Conservation (phyloP, 495 filamentous ascomycete species). For the Aspergillus heteromorphus region DNA sequence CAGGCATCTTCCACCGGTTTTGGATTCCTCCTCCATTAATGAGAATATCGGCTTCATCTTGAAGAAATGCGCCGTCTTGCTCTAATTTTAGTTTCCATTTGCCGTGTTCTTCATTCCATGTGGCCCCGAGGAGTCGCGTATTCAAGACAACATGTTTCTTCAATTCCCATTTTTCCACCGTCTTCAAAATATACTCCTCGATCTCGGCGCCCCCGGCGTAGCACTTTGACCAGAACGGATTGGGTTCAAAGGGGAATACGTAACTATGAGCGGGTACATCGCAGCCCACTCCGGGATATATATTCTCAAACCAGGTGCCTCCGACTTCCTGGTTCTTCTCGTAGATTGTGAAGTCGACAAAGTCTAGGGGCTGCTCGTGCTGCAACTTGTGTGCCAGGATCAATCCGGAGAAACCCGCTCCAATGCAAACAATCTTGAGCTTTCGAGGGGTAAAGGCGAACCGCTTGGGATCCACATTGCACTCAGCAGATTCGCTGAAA, state of each 20-base stretch:
- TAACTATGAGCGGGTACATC: conserved; percentile 53
- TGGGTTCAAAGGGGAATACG: conserved; percentile 4
- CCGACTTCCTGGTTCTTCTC: conserved; percentile 22
- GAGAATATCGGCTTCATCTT: conserved; percentile 12
- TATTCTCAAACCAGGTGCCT: conserved; percentile 57
- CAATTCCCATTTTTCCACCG: not conserved
- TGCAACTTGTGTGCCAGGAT: conserved; percentile 4
- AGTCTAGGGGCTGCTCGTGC: conserved; percentile 19
- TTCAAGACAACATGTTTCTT: not conserved
- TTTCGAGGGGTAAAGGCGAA: conserved; percentile 17
- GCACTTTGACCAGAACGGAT: conserved; percentile 1
- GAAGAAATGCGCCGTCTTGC: conserved; percentile 13
- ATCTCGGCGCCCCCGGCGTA: not conserved
- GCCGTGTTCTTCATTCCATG: conserved; percentile 1
- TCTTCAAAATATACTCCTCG: not conserved
- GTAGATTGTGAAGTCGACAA: conserved; percentile 16
- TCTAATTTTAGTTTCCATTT: conserved; percentile 14
- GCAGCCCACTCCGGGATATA: conserved; percentile 51
- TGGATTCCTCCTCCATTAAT: conserved; percentile 45
- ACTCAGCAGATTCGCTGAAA: not conserved
- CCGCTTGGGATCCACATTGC: not conserved
- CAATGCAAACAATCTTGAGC: conserved; percentile 16
- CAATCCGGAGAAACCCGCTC: conserved; percentile 3
- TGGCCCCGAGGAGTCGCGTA: conserved; percentile 1
- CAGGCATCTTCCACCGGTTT: conserved; percentile 11